Conservation (phyloP, 2,329 filamentous ascomycete genomes). For the Tolypocladium guangdongense region DNA sequence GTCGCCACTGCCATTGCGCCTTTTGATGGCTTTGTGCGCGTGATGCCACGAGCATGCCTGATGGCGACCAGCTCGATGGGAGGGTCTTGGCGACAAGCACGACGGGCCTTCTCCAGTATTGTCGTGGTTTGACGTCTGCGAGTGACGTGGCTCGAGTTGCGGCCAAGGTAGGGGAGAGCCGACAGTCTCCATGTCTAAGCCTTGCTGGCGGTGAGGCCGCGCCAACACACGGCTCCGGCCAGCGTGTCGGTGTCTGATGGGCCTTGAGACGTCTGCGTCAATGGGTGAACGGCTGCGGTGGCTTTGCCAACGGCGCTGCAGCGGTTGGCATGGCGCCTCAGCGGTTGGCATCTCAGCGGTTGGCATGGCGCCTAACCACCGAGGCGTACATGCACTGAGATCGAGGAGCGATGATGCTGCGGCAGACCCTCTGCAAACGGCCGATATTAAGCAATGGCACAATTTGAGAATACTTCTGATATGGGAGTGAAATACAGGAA, state of each 20-base stretch:
- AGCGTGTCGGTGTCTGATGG: not conserved
- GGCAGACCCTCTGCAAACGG: not conserved
- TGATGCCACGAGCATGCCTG: not conserved
- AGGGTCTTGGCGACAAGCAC: not conserved
- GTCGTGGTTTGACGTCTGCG: not conserved
- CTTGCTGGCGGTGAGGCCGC: not conserved
- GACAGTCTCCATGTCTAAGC: too few relatives aligned
- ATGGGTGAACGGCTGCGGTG: not conserved
- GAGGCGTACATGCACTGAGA: not conserved
- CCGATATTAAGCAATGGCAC: not conserved
- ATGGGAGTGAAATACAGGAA: not conserved
- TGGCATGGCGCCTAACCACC: not conserved
- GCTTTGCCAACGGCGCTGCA: not conserved
- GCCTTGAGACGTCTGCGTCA: not conserved
- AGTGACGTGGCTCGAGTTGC: not conserved
- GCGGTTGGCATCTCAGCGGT: too few relatives aligned
- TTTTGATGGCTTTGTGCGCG: not conserved
- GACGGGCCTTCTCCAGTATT: not conserved
- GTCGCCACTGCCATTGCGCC: not conserved
- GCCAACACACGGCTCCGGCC: not conserved
- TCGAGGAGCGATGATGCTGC: not conserved
- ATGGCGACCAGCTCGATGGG: not conserved
- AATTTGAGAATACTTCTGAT: not conserved
- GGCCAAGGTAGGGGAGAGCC: too few relatives aligned
- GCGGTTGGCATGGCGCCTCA: too few relatives aligned